These are phyloP conservation scores for Mortierella sp. DNA, from an alignment of 371 early-diverging fungal genomes.

Conservation along the genomic window DNA sequence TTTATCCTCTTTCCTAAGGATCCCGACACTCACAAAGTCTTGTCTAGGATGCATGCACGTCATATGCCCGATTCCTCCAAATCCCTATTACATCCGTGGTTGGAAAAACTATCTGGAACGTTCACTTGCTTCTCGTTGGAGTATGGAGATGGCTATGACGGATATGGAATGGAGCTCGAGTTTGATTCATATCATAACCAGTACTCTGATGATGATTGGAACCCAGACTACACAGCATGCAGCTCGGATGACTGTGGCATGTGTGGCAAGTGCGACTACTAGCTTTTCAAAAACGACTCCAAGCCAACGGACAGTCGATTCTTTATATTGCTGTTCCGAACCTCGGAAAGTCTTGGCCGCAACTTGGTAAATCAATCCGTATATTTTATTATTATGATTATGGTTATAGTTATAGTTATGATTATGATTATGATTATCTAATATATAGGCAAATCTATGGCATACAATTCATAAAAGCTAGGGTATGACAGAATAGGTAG, in stretches of 20 bases:
- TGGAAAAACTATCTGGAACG: conserved; percentile 8
- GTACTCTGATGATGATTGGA: conserved; percentile 1
- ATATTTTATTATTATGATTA: too few species aligned
- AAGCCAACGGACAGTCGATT: too few species aligned
- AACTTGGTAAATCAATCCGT: too few species aligned
- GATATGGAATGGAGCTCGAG: conserved; percentile 5
- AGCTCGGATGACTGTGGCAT: conserved; percentile 21
- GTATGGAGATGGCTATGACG: conserved; percentile 14
- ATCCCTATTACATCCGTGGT: conserved; percentile 6
- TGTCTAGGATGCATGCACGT: conserved; percentile 19
- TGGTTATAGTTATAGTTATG: too few species aligned
- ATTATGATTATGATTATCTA: too few species aligned
- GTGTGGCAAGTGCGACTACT: conserved; percentile 24
- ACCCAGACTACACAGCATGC: conserved; percentile 20
- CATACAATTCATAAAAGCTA: too few species aligned
- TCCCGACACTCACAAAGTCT: conserved; percentile 25
- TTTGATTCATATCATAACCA: neutral
- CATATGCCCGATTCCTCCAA: conserved; percentile 14
- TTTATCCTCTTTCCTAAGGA: conserved; percentile 18
- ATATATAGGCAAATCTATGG: too few species aligned
- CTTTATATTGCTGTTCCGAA: too few species aligned
- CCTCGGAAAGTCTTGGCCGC: too few species aligned
- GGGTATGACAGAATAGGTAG: too few species aligned
- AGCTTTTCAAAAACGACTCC: too few species aligned
- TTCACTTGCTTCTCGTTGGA: conserved; percentile 17